Base-by-base conservation (phyloP, 176 grass and related monocot genomes). In the Chrysopogon serrulatus region DNA sequence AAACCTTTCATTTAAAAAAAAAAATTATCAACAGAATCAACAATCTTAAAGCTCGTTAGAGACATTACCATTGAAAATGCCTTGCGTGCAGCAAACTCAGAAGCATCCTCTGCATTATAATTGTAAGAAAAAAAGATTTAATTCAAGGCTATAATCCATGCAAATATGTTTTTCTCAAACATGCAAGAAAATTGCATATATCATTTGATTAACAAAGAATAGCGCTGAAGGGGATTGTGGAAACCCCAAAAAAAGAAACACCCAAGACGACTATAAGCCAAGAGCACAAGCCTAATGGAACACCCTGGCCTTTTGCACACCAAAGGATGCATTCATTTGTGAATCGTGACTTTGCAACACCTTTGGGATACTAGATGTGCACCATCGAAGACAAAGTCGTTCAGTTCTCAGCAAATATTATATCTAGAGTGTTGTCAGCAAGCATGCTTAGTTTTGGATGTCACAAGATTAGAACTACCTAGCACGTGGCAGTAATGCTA, bases 91-190 rank as follows among this genome's bases (percentile, higher is more conserved):
- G 92, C 88, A 82, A 92, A 86, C 31, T 88, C 84, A 65, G 93
- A 98, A 85, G 90, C 88, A 33, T 92, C 88, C 83, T 98, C 96
- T 98, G 93, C 91, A 93, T 63, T n/a, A n/a, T n/a, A n/a, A n/a
- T n/a, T n/a, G n/a, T n/a, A n/a, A 31, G 40, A 82, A 86, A 23
- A 60, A 71, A 60, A 62, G 45, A 48, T 56, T 81, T 63, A 69
- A 43, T 81, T 81, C 49, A 79, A 64, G 40, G 14, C 15, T 71
- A 10, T n/a, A 59, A 59, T 59, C 54, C n/a, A 24, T 26, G n/a
- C 54, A 59, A 59, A 26, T 26, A 59, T 26, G 4, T 26, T 59
- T 59, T 56, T 59, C 54, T 59, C 0, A 1, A 59, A 59, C n/a
- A 59, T 59, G 23, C n/a, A 59, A 59, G 23, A 59, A 59, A 59